Base-by-base conservation (phyloP, 371 early-diverging fungal species). In the Smittium culicis region DNA sequence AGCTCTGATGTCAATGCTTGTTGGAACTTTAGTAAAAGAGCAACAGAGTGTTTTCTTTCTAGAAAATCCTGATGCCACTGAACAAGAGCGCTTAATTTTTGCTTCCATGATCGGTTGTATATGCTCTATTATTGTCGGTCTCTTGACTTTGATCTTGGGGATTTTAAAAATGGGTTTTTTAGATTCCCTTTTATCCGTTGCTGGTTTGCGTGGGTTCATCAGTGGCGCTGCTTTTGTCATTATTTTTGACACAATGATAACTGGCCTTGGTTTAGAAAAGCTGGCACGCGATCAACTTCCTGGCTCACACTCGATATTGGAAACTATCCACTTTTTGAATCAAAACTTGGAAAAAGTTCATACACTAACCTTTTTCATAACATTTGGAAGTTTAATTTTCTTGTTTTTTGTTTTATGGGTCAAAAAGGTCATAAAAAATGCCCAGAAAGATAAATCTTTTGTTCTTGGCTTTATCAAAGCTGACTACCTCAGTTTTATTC, bases 91-190 rank as follows among this genome's bases (percentile, higher is more conserved):
- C 66, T 80, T 82, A 64, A 77, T 73, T 2, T 76, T 77, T 54
- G 81, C 82, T 16, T 71, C 85, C 5, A 82, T 83, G 1, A 83
- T 89, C 70, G 88, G 90, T 2, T 81, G 84, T 61, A 71, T 88
- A 34, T 80, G 92, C 71, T 84, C 84, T 8, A 79, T 94, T n/a
- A 83, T 92, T 74, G 90, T 93, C 24, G 97, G 97, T 17, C 66
- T 91, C 20, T 87, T 94, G 67, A 93, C 94, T 0, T 90, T 93
- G 69, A 70, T 88, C 31, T 77, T 96, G 67, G 97, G 97, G 8
- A 85, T 95, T 73, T 86, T 94, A 69, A 86, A 96, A 29, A 82
- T 96, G 17, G 97, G 97, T 11, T 96, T 94, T 71, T 70, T 96
- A 61, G 97, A 96, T 75, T 93, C 95, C 31, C 83, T 96, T 34